These are phyloP conservation scores for Streptanthus diversifolius DNA, from an alignment of 345 rosid genomes.

Conservation along the genomic window DNA sequence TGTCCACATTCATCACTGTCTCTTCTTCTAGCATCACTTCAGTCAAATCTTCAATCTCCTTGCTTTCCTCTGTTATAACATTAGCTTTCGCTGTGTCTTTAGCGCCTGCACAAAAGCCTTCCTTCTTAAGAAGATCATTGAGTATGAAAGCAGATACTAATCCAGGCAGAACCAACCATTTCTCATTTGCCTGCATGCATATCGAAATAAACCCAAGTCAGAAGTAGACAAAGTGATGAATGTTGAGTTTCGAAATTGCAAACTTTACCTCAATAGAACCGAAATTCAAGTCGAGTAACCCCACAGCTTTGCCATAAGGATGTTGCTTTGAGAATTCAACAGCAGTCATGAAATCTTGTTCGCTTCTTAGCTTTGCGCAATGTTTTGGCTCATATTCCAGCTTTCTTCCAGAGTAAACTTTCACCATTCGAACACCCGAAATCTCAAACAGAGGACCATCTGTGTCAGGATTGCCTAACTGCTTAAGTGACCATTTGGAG, in stretches of 20 bases:
- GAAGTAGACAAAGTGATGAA: neutral
- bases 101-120: conserved; percentile 39
- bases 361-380: conserved; percentile 44
- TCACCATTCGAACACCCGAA: conserved; percentile 57
- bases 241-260: neutral
- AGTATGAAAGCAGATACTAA: conserved; percentile 64
- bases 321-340: conserved; percentile 67
- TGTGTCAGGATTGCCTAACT: conserved; percentile 22
- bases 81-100: conserved; percentile 27
- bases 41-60: neutral
- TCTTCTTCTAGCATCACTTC: conserved; percentile 29
- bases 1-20: conserved; percentile 25
- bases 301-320: conserved; percentile 87
- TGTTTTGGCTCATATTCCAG: conserved; percentile 66
- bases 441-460: conserved; percentile 60
- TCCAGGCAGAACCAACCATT: conserved; percentile 56
- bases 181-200: conserved; percentile 60
- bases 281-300: conserved; percentile 67
- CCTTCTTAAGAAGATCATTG: conserved; percentile 41
- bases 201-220: conserved; percentile 8
- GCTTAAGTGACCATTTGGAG: conserved; percentile 60
- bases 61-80: conserved; percentile 23
- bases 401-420: conserved; percentile 58
- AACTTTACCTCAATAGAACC: conserved; percentile 55
- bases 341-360: conserved; percentile 64